Evolutionary conservation across 2,329 filamentous ascomycete genomes (phyloP), one percentile per base, ranked within the genome.

Genomic region (Pyrenophora seminiperda): DNA sequence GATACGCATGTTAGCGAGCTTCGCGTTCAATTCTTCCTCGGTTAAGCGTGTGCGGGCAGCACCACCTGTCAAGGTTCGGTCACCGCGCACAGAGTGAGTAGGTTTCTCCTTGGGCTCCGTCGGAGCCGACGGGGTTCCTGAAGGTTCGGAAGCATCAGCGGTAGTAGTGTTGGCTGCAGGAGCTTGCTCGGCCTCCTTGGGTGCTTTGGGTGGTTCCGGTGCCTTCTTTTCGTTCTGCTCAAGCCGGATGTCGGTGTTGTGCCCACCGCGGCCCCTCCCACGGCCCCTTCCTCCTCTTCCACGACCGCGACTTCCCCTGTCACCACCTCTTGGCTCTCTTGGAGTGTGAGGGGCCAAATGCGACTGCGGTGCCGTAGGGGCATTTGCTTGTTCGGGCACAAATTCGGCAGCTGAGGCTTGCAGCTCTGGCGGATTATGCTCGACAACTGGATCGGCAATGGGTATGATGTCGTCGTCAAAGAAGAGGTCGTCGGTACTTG

Each of bases 11-110:
- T 78, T 77, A 6, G 81, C 83, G 52, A 89, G 81, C 53, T 83
- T 83, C 37, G 79, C 81, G 3, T 77, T 79, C 6, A 89, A 77
- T 67, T 88, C 81, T 56, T 80, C 82, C 63, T 88, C 85, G 2
- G 84, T 87, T 36, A 88, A 78, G 33, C 70, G 70, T 4, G 66
- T 60, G 48, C 70, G 68, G 22, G 65, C 62, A 32, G 59, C 58
- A 18, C 70, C 66, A 22, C 68, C 70, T 7, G 70, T 73, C 19
- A 70, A 43, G 24, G 64, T 68, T 31, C 68, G 51, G 51, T 71
- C 68, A 40, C 68, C 68, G 30, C 68, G 68, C 13, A 71, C 68
- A 4, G 68, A 68, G 18, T 63, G 61, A 3, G 61, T 50, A 3
- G 63, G 50, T 19, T 58, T 59, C 15, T 60, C 60, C 27, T 66